Base-by-base conservation (phyloP, 2,329 filamentous ascomycete species). In the Nemania sp. region DNA sequence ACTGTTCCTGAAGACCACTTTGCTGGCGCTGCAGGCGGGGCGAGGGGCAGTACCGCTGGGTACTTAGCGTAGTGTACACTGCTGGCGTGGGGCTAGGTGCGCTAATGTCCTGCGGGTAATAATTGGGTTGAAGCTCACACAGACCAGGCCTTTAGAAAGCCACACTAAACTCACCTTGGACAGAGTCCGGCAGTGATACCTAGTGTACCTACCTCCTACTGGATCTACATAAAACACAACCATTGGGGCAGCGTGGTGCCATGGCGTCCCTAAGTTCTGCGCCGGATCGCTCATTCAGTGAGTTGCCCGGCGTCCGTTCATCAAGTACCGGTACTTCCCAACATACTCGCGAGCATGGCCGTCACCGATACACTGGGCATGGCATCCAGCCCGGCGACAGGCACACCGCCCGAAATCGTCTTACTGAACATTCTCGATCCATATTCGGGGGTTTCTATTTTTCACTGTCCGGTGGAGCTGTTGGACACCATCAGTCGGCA, bases 261-360 rank as follows among this genome's bases (percentile, higher is more conserved):
- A 43, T 22, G 6, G 50, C n/a, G n/a, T n/a, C n/a, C n/a, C n/a
- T n/a, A n/a, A n/a, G n/a, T n/a, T n/a, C n/a, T n/a, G n/a, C n/a
- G n/a, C 23, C 41, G 42, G 30, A 49, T 49, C 42, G 39, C 42
- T 36, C 24, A 30, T 34, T 28, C 34, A 41, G 14, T 28, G 17
- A 23, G 36, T n/a, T 11, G 28, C 28, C n/a, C 11, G 4, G 28
- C 24, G 11, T 20, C 26, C 11, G 19, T 9, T 30, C 23, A 8
- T 12, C 20, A 61, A 50, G 66, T 69, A 67, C 64, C 55, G 61
- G 61, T 69, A 69, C 67, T 52, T 52, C 52, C 65, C 67, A 69
- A 69, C 67, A 63, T 54, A n/a, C 39, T 42, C 33, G 44, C 34
- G 8, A 22, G 52, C 22, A 46, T 9, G 41, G 12, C 44, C 26